Base-by-base conservation (phyloP, 768 basidiomycete species). In the Lyophyllum semitale region DNA sequence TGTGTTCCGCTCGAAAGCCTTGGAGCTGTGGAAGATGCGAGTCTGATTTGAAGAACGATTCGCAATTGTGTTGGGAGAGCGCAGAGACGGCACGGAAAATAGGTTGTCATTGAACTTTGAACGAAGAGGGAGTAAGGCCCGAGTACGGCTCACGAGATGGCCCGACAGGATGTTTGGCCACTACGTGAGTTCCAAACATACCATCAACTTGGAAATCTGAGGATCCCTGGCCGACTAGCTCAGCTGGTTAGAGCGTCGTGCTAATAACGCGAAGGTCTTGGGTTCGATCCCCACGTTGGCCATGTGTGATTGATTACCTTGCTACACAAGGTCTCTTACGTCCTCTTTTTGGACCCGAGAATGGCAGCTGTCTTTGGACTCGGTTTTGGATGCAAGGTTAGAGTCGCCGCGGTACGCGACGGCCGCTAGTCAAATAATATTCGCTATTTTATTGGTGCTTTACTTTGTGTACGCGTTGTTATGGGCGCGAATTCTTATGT, bases 181-280 rank as follows among this genome's bases (percentile, higher is more conserved):
- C 1, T n/a, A 20, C 35, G 8, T 50, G 22, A n/a, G 13, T 9
- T 25, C 3, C 35, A 50, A 50, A 25, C 35, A 37, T n/a, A n/a
- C 8, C 42, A 20, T 43, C n/a, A 43, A 18, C 20, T 4, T 17
- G 6, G 22, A 1, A 7, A 2, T 48, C n/a, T n/a, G n/a, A n/a
- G n/a, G n/a, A n/a, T 44, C 27, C 20, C 11, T 44, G 88, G 88
- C 88, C 87, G 88, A 83, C 85, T 89, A 89, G 88, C 89, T 91
- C 88, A 91, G 89, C 76, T 89, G 89, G 89, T 90, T 90, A 89
- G 89, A 91, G 88, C 89, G 87, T 89, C 83, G 88, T 88, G 84
- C 87, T 89, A 89, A 88, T 87, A 83, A 85, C 82, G 81, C 85
- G 82, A 85, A 87, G 84, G 84, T 85, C 85, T 82, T 86, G 84